Conservation (phyloP, 164 flowering plant genomes). For the Magnolia sinica region DNA sequence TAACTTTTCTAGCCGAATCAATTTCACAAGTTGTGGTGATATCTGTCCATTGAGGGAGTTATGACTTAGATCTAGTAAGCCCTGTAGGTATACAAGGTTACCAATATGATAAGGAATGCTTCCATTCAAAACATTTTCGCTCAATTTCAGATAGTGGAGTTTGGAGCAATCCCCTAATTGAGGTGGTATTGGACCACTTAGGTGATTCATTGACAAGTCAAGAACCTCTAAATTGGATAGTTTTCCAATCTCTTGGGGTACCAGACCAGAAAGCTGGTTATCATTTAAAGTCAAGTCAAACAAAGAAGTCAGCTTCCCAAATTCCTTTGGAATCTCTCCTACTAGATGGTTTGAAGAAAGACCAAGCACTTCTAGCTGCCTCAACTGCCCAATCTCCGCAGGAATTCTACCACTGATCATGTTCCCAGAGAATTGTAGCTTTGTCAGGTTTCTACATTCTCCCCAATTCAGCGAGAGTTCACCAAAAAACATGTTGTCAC, state of each 20-base stretch:
- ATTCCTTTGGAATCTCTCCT: constrained; percentile 8
- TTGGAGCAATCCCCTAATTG: constrained; percentile 1
- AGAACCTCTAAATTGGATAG: neutral
- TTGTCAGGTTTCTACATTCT: neutral
- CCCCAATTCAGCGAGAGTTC: constrained; percentile 6
- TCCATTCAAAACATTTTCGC: neutral
- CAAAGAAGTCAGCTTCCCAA: constrained; percentile 2
- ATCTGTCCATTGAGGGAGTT: constrained; percentile 5
- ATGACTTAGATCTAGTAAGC: constrained; percentile 4
- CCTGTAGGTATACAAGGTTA: neutral
- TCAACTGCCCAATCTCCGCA: neutral
- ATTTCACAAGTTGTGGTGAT: neutral
- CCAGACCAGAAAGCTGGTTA: neutral
- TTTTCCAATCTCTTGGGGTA: neutral
- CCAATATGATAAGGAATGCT: constrained; percentile 7
- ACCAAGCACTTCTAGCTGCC: neutral
- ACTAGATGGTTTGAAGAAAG: constrained; percentile 4
- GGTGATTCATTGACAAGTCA: neutral
- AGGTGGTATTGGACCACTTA: constrained; percentile 2
- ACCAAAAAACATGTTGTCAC: constrained; percentile 2
- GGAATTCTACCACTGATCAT: constrained; percentile 1
- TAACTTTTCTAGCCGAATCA: neutral
- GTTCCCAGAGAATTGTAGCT: constrained; percentile 1
- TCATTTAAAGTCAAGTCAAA: neutral
- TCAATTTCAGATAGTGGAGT: neutral